Base-by-base conservation (phyloP, 805 yeast species). In the Metschnikowia cubensis region DNA sequence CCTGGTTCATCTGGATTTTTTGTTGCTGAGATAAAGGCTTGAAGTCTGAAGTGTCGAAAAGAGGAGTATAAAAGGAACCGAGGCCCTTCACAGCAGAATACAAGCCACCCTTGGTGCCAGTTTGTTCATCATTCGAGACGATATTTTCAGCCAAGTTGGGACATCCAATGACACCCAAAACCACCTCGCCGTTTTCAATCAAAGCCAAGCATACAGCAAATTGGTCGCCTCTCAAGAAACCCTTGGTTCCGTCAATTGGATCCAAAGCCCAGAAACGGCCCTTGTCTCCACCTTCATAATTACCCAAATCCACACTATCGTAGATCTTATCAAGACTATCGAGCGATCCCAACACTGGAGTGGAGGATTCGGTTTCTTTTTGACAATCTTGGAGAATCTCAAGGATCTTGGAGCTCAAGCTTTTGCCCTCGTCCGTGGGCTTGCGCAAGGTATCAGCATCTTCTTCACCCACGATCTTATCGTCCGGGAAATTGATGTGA, bases 201-300 rank as follows among this genome's bases (percentile, higher is more conserved):
- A 94, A 71, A 0, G 96, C 97, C 41, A 94, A 73, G 64, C 99
- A 94, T 1, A 94, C 96, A 1, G 99, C 97, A 67, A 89, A 94
- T 65, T 94, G 99, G 56, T 91, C 97, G 42, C 96, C 96, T 63
- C 99, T 78, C 48, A 94, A 72, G 65, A 94, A 94, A 0, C 99
- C 99, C 66, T 73, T 94, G 18, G 99, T 94, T 6, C 99, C 99
- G 64, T 94, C 99, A 54, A 94, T 91, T 36, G 99, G 99, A 63
- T 94, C 99, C 61, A 94, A 72, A 0, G 97, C 96, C 99, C 99
- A 94, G 64, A 89, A 83, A 53, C 99, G 76, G 21, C 96, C 96
- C 35, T 67, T 73, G 32, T 70, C 58, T 4, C 97, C 96, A 48
- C 97, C 98, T 53, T 76, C 66, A 36, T 87, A 87, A 61, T 80